Base-by-base conservation (phyloP, 306 rosid genomes). In the Oemleria cerasiformis region DNA sequence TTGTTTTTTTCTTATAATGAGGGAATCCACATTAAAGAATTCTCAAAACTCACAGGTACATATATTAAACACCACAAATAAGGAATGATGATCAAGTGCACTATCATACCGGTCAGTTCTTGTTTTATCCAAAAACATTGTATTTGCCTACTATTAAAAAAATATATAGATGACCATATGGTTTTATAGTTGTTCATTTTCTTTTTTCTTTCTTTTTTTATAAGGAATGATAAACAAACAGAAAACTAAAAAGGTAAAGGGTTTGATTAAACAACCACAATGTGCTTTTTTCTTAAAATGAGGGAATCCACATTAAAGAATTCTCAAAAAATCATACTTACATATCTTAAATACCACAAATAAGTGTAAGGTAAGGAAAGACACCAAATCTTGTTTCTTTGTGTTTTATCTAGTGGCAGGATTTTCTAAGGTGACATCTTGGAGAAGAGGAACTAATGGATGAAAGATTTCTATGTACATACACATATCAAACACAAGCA, bases 341-440 rank as follows among this genome's bases (percentile, higher is more conserved):
- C 21, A 61, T 17, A 61, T 61, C 8, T 59, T 5, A 59, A 59
- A 30, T 34, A 1, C 2, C 30, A 25, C 30, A 25, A 2, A 25
- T n/a, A n/a, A n/a, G n/a, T n/a, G 30, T 25, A 2, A 25, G 30
- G 30, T 13, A 65, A 51, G 48, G 39, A 55, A 59, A 63, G 53
- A 16, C 42, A 25, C 30, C 30, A 66, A 41, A 89, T 97, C 95
- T 84, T 68, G 79, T 59, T 65, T 88, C 94, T 72, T 81, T 81
- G 59, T 79, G 87, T 69, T 80, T 88, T 73, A 89, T 85, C 78
- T 86, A 88, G 81, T 96, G 96, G 75, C 96, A 94, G 1, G 98
- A 94, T 81, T 86, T 89, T 71, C 98, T 97, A 15, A 61, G 62
- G 61, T 57, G 78, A 51, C 87, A 91, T 77, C 80, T 94, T 78